These are phyloP conservation scores for Lactifluus volemus DNA, from an alignment of 768 basidiomycete genomes.

Conservation along the genomic window DNA sequence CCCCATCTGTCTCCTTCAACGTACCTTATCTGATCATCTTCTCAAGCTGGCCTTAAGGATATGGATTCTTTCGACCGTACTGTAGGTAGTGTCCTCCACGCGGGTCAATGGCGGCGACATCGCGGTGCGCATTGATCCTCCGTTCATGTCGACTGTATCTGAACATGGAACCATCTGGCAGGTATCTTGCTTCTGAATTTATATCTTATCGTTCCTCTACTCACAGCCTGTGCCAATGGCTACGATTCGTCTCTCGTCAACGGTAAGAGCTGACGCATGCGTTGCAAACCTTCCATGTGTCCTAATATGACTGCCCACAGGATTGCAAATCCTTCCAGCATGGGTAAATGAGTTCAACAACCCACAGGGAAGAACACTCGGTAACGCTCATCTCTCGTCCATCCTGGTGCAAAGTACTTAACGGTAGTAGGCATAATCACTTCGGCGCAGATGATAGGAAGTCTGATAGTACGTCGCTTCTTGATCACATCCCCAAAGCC, in stretches of 20 bases:
- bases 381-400: slow-evolving; percentile 21
- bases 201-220: slow-evolving; percentile 50
- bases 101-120: slow-evolving; percentile 54
- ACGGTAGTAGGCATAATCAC: slow-evolving; percentile 47
- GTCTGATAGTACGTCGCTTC: slow-evolving; percentile 33
- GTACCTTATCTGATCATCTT: not conserved
- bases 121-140: slow-evolving; percentile 32
- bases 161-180: slow-evolving; percentile 20
- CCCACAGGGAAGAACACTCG: slow-evolving; percentile 44
- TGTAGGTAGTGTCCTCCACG: slow-evolving; percentile 50
- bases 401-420: not conserved
- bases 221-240: slow-evolving; percentile 59
- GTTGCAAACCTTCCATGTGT: not conserved
- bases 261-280: slow-evolving; percentile 23
- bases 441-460: slow-evolving; percentile 55
- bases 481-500: not conserved
- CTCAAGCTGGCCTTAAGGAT: not conserved
- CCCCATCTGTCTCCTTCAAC: not conserved
- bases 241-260: slow-evolving; percentile 63
- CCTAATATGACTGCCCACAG: slow-evolving; percentile 25
- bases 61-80: slow-evolving; percentile 40
- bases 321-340: slow-evolving; percentile 56
- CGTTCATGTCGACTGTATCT: not conserved
- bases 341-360: slow-evolving; percentile 50
- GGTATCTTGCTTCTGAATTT: slow-evolving; percentile 53